A percentile compares a stretch with the other conserved stretches of the same genome.
Evolutionary conservation across 306 rosid genomes (phyloP).

Genomic region (Luffa aegyptiaca): DNA sequence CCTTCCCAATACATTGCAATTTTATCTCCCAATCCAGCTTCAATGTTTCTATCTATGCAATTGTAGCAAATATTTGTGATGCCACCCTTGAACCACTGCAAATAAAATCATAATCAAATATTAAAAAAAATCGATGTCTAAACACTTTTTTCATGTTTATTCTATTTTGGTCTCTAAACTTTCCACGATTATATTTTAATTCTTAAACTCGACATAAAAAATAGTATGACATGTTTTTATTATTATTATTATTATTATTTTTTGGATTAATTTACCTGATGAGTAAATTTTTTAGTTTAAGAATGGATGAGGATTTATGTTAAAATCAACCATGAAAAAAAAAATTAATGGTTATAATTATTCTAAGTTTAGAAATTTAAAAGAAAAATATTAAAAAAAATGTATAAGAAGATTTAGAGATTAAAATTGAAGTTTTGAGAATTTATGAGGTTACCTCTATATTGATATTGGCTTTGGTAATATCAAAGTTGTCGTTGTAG

Average conservation of each 20-base stretch:
- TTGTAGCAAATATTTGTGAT: slow-evolving; percentile 81
- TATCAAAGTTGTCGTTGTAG: slow-evolving; percentile 50
- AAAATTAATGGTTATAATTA: too few relatives aligned
- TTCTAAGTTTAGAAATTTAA: too few relatives aligned
- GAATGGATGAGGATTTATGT: too few relatives aligned
- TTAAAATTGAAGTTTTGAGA: neutral
- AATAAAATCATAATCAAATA: neutral
- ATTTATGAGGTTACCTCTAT: slow-evolving; percentile 44
- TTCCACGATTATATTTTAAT: too few relatives aligned
- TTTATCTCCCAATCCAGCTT: slow-evolving; percentile 69
- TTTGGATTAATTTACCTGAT: too few relatives aligned
- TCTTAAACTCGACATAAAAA: too few relatives aligned
- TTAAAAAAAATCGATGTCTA: neutral
- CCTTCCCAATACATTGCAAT: slow-evolving; percentile 83
- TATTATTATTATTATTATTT: too few relatives aligned
- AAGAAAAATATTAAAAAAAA: too few relatives aligned
- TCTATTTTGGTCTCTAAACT: too few relatives aligned
- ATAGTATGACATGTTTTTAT: too few relatives aligned
- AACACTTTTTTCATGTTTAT: too few relatives aligned
- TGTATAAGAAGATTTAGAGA: too few relatives aligned
- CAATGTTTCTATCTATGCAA: slow-evolving; percentile 75
- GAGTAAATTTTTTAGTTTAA: neutral
- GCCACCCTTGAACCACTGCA: slow-evolving; percentile 96
- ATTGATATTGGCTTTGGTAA: slow-evolving; percentile 52
- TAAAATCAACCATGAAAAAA: neutral